Base-by-base conservation (phyloP, 2,329 filamentous ascomycete species). In the Herpotrichia juniperi region DNA sequence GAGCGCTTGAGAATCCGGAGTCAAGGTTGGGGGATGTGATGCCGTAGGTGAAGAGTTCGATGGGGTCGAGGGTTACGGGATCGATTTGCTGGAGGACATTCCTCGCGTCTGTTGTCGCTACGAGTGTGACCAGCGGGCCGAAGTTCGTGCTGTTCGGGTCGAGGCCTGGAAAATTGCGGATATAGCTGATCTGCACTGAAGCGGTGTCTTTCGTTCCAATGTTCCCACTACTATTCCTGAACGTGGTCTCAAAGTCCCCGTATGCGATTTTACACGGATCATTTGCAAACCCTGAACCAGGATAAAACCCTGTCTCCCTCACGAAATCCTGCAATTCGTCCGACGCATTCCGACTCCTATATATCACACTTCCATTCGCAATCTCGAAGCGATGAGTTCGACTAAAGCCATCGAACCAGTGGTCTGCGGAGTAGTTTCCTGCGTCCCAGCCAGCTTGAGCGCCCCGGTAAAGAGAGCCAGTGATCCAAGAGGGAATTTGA, bases 161-260 rank as follows among this genome's bases (percentile, higher is more conserved):
- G 3, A 54, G 43, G 12, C 52, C 52, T n/a, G 52, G 52, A 24
- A 54, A 54, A 24, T 54, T 45, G 30, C 47, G 47, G 17, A 54
- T 37, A 8, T 42, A 42, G 2, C 34, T 30, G 12, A 54, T 31
- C 6, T 25, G 10, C 5, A 51, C 32, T 10, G 11, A 34, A 26
- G 21, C 34, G 10, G 35, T 35, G 9, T 26, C n/a, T 2, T 12
- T 48, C 24, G 43, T 25, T 42, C 52, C 52, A 12, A 43, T 31
- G 14, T 24, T 28, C 4, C 40, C 35, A 46, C 26, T 37, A 22
- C 40, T 37, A 40, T 54, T 30, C 11, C 52, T 42, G 16, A 47
- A 54, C 2, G 24, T 51, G 9, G 40, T 42, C 22, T 51, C 46
- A 19, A 54, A 51, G 2, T 30, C 52, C 7, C 52, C 52, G 16